A percentile compares a stretch with the other conserved stretches of the same genome.
These are phyloP conservation scores for Tuber brumale DNA, from an alignment of 495 filamentous ascomycete genomes.

Conservation along the genomic window DNA sequence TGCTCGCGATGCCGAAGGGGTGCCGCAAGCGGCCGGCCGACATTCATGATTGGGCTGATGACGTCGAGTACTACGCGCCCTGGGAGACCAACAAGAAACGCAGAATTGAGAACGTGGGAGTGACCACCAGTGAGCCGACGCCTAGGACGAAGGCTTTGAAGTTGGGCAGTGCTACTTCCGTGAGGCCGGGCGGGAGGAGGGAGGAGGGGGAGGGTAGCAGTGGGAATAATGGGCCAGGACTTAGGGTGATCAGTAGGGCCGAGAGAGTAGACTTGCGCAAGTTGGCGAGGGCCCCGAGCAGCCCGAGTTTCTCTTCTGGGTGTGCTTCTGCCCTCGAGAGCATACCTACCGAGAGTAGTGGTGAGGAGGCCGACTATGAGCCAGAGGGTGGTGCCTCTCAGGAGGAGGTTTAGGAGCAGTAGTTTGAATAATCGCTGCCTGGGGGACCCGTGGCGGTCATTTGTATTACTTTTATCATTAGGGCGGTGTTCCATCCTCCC, in stretches of 20 bases:
- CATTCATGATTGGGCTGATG: slow-evolving; percentile 30
- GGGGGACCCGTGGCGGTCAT: not conserved
- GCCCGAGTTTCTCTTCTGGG: not conserved
- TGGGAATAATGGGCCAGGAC: not conserved
- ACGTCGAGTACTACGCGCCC: slow-evolving; percentile 28
- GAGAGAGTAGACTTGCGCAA: not conserved
- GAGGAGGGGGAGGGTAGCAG: not conserved
- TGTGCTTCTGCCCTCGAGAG: not conserved
- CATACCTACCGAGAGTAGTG: not conserved
- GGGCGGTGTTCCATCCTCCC: not conserved
- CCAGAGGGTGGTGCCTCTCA: not conserved
- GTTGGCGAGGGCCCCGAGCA: not conserved
- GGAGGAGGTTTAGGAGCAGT: not conserved
- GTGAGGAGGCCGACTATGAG: not conserved
- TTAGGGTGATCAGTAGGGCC: not conserved
- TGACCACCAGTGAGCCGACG: not conserved
- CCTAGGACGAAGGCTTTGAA: not conserved
- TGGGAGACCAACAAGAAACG: slow-evolving; percentile 28
- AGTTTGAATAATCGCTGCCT: not conserved
- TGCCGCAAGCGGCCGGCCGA: slow-evolving; percentile 19
- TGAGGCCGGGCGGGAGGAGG: not conserved
- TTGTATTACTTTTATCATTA: not conserved
- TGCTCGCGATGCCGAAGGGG: not conserved
- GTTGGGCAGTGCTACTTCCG: not conserved
- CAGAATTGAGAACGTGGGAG: not conserved